These are phyloP conservation scores for Phialocephala subalpina DNA, from an alignment of 2,329 filamentous ascomycete species.

Conservation along the genomic window DNA sequence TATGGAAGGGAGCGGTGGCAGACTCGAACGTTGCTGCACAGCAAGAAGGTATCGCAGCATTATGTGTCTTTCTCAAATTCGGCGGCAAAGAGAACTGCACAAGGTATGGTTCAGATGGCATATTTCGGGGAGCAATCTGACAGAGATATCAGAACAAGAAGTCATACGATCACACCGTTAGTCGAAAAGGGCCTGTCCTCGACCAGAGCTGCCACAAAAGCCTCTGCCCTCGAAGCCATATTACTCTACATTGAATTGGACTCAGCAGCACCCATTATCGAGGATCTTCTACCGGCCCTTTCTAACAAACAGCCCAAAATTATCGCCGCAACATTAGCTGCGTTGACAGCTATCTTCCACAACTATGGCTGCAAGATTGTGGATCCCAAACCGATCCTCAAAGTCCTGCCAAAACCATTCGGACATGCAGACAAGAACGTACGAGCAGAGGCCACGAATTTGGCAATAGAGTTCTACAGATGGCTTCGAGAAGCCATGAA, in stretches of 20 bases:
- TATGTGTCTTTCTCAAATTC: slow-evolving; percentile 93
- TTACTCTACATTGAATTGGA: slow-evolving; percentile 92
- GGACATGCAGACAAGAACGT: slow-evolving; percentile 98
- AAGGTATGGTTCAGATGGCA: slow-evolving; percentile 55
- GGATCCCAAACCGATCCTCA: slow-evolving; percentile 91
- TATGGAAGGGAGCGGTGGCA: slow-evolving; percentile 92
- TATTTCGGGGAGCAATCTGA: slow-evolving; percentile 21
- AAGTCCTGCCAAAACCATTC: slow-evolving; percentile 87
- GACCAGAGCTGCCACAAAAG: slow-evolving; percentile 87
- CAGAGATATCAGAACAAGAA: slow-evolving; percentile 66
- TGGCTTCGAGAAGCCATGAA: slow-evolving; percentile 99
- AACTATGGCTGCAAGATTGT: slow-evolving; percentile 94
- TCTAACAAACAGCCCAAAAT: slow-evolving; percentile 93
- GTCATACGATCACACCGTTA: slow-evolving; percentile 77
- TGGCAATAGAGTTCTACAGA: slow-evolving; percentile 93
- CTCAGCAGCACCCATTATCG: slow-evolving; percentile 82
- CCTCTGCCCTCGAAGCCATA: slow-evolving; percentile 84
- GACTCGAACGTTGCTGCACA: slow-evolving; percentile 98
- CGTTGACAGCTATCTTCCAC: slow-evolving; percentile 85
- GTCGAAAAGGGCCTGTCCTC: slow-evolving; percentile 92
- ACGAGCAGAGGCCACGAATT: slow-evolving; percentile 87
- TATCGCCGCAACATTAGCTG: slow-evolving; percentile 76
- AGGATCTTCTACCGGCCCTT: slow-evolving; percentile 85
- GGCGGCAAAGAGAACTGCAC: slow-evolving; percentile 81
- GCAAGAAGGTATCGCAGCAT: slow-evolving; percentile 86